Conservation (phyloP, 2,329 filamentous ascomycete species). For the Hymenoscyphus infarciens region DNA sequence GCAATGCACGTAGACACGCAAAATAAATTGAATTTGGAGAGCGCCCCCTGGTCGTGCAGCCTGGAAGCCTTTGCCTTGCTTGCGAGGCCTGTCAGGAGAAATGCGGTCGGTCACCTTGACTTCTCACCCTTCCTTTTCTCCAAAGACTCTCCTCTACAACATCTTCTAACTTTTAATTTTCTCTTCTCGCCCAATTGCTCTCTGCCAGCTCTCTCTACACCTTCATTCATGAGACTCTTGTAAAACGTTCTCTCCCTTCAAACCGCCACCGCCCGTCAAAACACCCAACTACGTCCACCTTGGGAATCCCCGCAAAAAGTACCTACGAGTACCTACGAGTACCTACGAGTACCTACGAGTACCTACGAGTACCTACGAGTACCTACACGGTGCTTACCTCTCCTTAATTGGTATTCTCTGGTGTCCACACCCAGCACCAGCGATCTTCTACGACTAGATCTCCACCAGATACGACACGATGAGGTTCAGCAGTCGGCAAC, state of each 20-base stretch:
- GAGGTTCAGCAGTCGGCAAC: slow-evolving; percentile 52
- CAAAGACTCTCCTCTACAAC: not conserved
- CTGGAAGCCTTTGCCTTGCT: not conserved
- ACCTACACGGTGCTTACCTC: not conserved
- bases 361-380: too few species aligned
- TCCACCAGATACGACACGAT: slow-evolving; percentile 40
- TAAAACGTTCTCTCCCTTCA: not conserved
- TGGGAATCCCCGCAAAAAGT: slow-evolving; percentile 3
- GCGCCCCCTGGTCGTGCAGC: not conserved
- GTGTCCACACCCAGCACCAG: not conserved
- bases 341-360: too few species aligned
- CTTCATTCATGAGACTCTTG: not conserved
- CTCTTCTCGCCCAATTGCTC: not conserved
- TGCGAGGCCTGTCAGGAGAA: slow-evolving; percentile 2
- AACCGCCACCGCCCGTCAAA: not conserved
- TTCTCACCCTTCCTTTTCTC: not conserved
- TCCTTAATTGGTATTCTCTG: not conserved
- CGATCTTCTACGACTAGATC: slow-evolving; percentile 3
- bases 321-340: too few species aligned
- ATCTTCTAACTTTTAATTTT: not conserved
- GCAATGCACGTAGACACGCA: not conserved
- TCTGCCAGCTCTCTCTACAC: not conserved
- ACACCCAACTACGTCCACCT: not conserved
- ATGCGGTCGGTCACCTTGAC: not conserved
- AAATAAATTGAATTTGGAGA: not conserved